Percentiles rank a stretch among this genome's conserved stretches.
These are phyloP conservation scores for Viridothelium virens DNA, from an alignment of 495 filamentous ascomycete species.

Conservation along the genomic window DNA sequence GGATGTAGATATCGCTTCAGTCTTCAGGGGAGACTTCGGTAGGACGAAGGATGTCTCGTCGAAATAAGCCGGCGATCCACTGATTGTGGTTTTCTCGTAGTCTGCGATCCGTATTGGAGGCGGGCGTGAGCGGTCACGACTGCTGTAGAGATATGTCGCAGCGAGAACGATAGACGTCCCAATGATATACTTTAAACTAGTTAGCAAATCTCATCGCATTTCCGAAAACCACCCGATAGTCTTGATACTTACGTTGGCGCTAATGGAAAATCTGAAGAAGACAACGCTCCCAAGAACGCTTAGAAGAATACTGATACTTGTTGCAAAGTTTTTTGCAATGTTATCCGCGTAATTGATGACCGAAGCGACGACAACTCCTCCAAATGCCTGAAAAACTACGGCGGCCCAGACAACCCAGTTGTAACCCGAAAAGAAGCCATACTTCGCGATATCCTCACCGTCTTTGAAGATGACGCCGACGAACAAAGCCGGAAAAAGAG, in stretches of 20 bases:
- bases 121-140: slow-evolving; percentile 38
- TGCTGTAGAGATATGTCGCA: slow-evolving; percentile 77
- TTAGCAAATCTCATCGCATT: background rate
- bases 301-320: slow-evolving; percentile 78
- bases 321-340: slow-evolving; percentile 85
- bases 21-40: slow-evolving; percentile 40
- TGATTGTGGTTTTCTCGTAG: slow-evolving; percentile 63
- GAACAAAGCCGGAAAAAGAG: slow-evolving; percentile 69
- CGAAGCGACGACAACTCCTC: slow-evolving; percentile 74
- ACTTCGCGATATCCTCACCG: slow-evolving; percentile 68
- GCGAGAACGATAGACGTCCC: slow-evolving; percentile 69
- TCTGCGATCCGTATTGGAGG: slow-evolving; percentile 66
- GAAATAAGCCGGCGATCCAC: slow-evolving; percentile 41
- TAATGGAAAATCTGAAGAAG: slow-evolving; percentile 74
- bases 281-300: slow-evolving; percentile 76
- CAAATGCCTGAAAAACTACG: slow-evolving; percentile 70
- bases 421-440: slow-evolving; percentile 90
- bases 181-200: slow-evolving; percentile 59
- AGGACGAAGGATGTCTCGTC: slow-evolving; percentile 44
- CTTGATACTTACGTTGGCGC: slow-evolving; percentile 51
- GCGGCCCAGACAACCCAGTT: slow-evolving; percentile 84
- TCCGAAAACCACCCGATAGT: background rate
- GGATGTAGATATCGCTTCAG: slow-evolving; percentile 54
- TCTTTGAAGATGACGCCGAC: slow-evolving; percentile 82
- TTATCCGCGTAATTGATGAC: slow-evolving; percentile 83